Evolutionary conservation across 1,284 basidiomycete species (phyloP), one percentile per base, ranked within the genome.

Genomic region (Neotropicomus parvogracilis): DNA sequence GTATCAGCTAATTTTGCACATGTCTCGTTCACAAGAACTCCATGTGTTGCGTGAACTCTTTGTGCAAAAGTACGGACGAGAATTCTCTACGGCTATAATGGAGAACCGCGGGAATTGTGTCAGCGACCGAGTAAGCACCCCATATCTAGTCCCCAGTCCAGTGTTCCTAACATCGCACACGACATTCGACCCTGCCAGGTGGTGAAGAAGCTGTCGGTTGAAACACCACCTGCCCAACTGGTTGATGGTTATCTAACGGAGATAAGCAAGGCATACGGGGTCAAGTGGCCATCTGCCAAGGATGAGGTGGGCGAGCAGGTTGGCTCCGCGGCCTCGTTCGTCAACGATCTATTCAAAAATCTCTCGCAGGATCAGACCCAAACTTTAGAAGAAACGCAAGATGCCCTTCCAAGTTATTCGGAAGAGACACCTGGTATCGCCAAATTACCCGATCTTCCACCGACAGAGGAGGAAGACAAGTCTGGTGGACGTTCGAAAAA

Each of bases 11-110:
- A 31, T 31, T 11, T 1, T 34, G 11, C 27, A n/a, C 11, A 12
- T 4, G 9, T 39, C 12, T 29, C 29, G 19, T 14, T 44, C 24
- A 46, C 48, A 66, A 86, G 95, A 99, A 67, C 79, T 99, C 29
- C 91, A 97, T 58, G 74, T 92, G 31, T 72, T 98, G 33, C 83
- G 95, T 35, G 94, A 98, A 64, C 82, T 97, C 65, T 79, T 99
- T 48, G 91, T 95, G 87, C 88, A 94, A 68, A 97, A 91, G 69
- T 95, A 83, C 62, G 90, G 91, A 13, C 79, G 91, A 17, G 92
- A 95, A 19, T 94, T 88, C 61, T 80, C 90, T 11, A 59, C 80
- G 20, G 80, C 77, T 17, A 83, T 87, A 2, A 89, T 92, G 79
- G 91, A 94, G 60, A 94, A 94, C 66, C 77, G 73, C 40, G 81